Evolutionary conservation across 495 filamentous ascomycete species (phyloP).

Genomic region (Penicillium antarcticum): DNA sequence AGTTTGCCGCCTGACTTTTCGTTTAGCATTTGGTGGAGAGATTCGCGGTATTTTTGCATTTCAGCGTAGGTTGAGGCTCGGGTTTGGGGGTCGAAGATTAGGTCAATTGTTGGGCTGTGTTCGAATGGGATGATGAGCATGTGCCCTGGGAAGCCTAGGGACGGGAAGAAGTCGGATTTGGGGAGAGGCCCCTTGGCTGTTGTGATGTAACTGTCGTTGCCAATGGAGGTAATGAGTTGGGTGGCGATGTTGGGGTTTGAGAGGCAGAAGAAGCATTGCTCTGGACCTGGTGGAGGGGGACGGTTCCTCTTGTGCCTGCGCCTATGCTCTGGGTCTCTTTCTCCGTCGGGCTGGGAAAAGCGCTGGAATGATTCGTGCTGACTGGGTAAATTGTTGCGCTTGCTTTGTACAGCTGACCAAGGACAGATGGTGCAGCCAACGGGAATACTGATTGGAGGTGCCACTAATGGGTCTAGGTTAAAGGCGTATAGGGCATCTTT

Average conservation of each 20-base stretch:
- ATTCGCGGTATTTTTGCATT: slow-evolving; percentile 72
- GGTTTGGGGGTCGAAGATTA: slow-evolving; percentile 56
- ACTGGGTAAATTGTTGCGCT: slow-evolving; percentile 55
- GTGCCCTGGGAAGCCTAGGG: slow-evolving; percentile 76
- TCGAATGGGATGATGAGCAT: slow-evolving; percentile 86
- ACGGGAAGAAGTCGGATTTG: slow-evolving; percentile 59
- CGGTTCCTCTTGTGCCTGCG: slow-evolving; percentile 51
- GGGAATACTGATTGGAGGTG: slow-evolving; percentile 55
- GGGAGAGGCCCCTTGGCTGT: slow-evolving; percentile 89
- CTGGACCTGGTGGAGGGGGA: slow-evolving; percentile 64
- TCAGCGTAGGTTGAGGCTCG: slow-evolving; percentile 60
- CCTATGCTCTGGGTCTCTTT: slow-evolving; percentile 12
- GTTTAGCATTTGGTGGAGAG: slow-evolving; percentile 69
- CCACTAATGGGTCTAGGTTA: slow-evolving; percentile 61
- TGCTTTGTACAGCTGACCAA: slow-evolving; percentile 50
- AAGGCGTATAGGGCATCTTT: slow-evolving; percentile 93
- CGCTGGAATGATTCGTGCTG: slow-evolving; percentile 56
- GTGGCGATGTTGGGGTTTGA: slow-evolving; percentile 76
- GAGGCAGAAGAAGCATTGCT: slow-evolving; percentile 91
- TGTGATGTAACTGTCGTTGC: slow-evolving; percentile 78
- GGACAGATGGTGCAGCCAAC: slow-evolving; percentile 69
- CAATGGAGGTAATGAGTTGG: slow-evolving; percentile 87
- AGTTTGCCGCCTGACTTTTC: slow-evolving; percentile 48
- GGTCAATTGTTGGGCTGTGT: slow-evolving; percentile 65
- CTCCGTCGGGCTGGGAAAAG: slow-evolving; percentile 47